phyloP scores from a whole-genome alignment of 352 stramenopile genomes.

The Globisporangium heterothallicum region DNA sequence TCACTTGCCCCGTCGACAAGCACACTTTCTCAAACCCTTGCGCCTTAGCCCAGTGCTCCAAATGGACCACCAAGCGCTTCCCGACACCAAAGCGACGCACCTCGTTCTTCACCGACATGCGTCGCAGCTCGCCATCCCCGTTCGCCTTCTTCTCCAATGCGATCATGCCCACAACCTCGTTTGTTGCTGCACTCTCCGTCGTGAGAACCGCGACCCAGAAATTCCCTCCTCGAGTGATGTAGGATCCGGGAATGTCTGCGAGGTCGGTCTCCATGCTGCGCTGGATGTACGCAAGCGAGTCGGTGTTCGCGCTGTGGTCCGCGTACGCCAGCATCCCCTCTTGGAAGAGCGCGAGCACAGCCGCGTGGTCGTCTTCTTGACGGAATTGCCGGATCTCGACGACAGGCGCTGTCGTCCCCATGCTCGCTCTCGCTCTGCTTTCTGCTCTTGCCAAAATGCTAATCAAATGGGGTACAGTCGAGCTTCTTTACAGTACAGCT shows the following conservation, averaged over 20 bases:
- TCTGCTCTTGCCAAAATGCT: neutral
- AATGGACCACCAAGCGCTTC: slow-evolving; percentile 22
- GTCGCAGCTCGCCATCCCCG: slow-evolving; percentile 21
- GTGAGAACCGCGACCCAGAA: slow-evolving; percentile 39
- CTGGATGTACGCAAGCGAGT: slow-evolving; percentile 25
- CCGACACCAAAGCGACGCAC: slow-evolving; percentile 31
- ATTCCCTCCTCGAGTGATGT: slow-evolving; percentile 29
- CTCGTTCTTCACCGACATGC: slow-evolving; percentile 39
- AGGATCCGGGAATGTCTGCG: slow-evolving; percentile 24
- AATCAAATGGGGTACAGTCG: no score
- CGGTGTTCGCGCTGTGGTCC: slow-evolving; percentile 14
- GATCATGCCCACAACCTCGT: slow-evolving; percentile 19
- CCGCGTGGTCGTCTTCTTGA: slow-evolving; percentile 16
- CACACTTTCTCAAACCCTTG: slow-evolving; percentile 23
- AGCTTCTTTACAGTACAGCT: no score
- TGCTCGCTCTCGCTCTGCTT: neutral
- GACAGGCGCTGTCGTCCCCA: neutral
- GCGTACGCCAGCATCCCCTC: slow-evolving; percentile 36
- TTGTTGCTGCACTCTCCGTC: neutral
- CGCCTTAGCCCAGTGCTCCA: slow-evolving; percentile 32
- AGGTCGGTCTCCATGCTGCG: slow-evolving; percentile 31
- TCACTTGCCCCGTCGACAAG: slow-evolving; percentile 26
- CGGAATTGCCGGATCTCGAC: slow-evolving; percentile 29
- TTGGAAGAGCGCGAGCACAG: slow-evolving; percentile 29
- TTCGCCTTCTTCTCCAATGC: slow-evolving; percentile 16